These are phyloP conservation scores for Oryza officinalis DNA, from an alignment of 176 grass and related monocot genomes.

Conservation along the genomic window DNA sequence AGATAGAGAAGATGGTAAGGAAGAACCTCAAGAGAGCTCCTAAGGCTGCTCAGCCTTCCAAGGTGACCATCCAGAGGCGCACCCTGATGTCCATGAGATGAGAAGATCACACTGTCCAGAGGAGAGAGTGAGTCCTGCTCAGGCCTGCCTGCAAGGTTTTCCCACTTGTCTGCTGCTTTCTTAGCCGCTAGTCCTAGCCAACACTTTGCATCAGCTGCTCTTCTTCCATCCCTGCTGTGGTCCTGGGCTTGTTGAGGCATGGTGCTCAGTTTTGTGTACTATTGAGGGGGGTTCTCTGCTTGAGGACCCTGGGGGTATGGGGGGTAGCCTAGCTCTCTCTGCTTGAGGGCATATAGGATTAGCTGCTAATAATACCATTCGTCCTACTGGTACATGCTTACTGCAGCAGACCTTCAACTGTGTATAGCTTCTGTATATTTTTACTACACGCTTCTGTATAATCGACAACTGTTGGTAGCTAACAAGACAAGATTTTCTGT, in stretches of 20 bases:
- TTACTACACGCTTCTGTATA: neutral
- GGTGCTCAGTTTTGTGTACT: slow-evolving; percentile 15
- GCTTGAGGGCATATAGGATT: slow-evolving; percentile 42
- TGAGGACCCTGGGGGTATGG: slow-evolving; percentile 29
- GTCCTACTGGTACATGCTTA: neutral
- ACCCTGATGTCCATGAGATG: slow-evolving; percentile 68
- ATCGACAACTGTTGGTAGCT: neutral
- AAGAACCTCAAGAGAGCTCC: slow-evolving; percentile 48
- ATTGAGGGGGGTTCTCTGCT: slow-evolving; percentile 46
- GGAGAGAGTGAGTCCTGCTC: neutral
- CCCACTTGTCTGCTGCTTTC: slow-evolving; percentile 27
- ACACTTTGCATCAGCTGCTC: slow-evolving; percentile 30
- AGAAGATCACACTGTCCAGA: slow-evolving; percentile 23
- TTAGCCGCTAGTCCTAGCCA: slow-evolving; percentile 23
- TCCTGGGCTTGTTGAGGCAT: neutral
- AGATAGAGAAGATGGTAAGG: slow-evolving; percentile 63
- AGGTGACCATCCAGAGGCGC: slow-evolving; percentile 45
- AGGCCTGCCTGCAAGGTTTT: neutral
- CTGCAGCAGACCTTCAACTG: neutral
- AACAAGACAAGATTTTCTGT: neutral
- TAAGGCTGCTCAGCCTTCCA: slow-evolving; percentile 50
- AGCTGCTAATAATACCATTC: neutral
- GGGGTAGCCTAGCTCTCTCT: slow-evolving; percentile 32
- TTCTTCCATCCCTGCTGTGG: slow-evolving; percentile 4
- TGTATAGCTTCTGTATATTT: neutral